Evolutionary conservation across 1,284 basidiomycete species (phyloP).

Genomic region (Fomes fomentarius): DNA sequence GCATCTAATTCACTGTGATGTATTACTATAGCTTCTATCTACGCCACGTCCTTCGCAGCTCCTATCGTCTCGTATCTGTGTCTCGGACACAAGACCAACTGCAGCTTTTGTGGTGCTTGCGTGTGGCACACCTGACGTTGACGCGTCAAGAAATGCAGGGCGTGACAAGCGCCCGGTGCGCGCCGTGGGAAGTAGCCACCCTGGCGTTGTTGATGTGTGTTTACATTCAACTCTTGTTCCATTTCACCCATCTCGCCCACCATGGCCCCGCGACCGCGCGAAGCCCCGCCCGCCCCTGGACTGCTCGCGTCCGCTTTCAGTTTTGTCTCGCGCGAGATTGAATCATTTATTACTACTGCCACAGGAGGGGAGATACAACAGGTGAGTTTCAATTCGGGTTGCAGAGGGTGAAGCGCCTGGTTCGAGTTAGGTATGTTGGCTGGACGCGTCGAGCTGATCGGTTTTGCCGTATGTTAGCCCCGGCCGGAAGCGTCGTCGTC

Average conservation of each 20-base stretch:
- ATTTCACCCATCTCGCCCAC: conserved; percentile 22
- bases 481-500: conserved; percentile 33
- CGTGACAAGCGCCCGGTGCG: neutral
- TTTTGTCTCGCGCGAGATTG: conserved; percentile 72
- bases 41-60: conserved; percentile 13
- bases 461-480: conserved; percentile 1
- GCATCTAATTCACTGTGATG: conserved; percentile 21
- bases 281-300: conserved; percentile 37
- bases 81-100: neutral
- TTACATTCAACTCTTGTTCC: conserved; percentile 20
- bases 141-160: neutral
- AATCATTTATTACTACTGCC: conserved; percentile 69
- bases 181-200: conserved; percentile 21
- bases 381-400: no score
- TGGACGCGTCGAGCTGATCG: neutral
- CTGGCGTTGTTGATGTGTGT: conserved; percentile 26
- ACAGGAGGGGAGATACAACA: conserved; percentile 43
- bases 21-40: conserved; percentile 25
- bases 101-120: no score
- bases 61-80: neutral
- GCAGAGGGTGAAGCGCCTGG: neutral
- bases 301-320: conserved; percentile 66
- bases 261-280: conserved; percentile 26
- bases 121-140: neutral
- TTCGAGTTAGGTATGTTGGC: conserved; percentile 4